Evolutionary conservation across 495 filamentous ascomycete species (phyloP).

Genomic region (Immersiella caudata): DNA sequence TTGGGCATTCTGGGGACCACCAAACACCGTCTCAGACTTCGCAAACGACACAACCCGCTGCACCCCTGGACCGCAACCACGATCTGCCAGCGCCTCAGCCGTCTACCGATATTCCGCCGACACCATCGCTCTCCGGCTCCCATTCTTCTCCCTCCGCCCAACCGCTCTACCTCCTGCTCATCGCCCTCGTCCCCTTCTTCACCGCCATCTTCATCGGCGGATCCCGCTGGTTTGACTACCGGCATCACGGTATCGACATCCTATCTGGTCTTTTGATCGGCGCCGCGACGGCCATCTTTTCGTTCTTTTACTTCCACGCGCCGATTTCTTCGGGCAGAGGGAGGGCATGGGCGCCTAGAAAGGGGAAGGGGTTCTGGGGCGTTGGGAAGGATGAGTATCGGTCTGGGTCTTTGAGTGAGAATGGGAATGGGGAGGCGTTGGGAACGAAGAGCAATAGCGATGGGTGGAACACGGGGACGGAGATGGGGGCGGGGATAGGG

Average conservation of each 20-base stretch:
- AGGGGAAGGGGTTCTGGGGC: background rate
- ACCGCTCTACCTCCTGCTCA: constrained; percentile 1
- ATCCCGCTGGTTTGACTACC: constrained; percentile 6
- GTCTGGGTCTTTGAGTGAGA: no score
- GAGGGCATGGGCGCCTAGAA: background rate
- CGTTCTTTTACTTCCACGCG: background rate
- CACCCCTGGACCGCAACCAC: no score
- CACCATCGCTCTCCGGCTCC: background rate
- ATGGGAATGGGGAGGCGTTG: no score
- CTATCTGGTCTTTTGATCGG: background rate
- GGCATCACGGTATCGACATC: background rate
- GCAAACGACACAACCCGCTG: no score
- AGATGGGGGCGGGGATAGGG: no score
- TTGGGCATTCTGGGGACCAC: no score
- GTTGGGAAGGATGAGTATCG: no score
- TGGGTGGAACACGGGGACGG: no score
- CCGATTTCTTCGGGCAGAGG: background rate
- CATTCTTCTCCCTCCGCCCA: background rate
- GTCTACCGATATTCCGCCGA: background rate
- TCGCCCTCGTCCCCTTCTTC: constrained; percentile 2
- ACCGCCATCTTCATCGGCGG: constrained; percentile 4
- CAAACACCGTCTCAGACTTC: no score
- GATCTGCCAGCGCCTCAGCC: no score
- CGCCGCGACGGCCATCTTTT: background rate
- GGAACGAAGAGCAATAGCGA: no score